phyloP scores from a whole-genome alignment of 2,329 filamentous ascomycete genomes.

The Pseudogymnoascus pannorum region DNA sequence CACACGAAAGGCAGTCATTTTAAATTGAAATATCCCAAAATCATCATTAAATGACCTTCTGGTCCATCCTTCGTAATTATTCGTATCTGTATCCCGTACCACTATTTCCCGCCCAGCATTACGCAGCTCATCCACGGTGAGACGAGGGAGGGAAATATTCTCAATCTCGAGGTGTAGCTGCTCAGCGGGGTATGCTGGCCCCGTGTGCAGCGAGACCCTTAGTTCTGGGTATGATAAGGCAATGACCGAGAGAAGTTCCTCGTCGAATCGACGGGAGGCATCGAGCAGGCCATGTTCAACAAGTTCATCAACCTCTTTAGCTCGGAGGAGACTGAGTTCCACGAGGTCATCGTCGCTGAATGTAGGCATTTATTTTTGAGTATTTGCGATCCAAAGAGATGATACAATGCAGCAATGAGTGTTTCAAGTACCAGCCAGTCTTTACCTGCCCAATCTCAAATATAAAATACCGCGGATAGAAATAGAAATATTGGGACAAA shows the following conservation, averaged over 20 bases:
- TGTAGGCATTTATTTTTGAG: background rate
- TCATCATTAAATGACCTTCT: constrained; percentile 11
- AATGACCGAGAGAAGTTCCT: constrained; percentile 9
- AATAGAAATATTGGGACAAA: background rate
- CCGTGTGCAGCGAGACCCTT: constrained; percentile 17
- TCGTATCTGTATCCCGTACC: constrained; percentile 10
- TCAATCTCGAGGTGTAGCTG: constrained; percentile 17
- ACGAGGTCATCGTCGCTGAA: constrained; percentile 19
- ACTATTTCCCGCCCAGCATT: constrained; percentile 14
- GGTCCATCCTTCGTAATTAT: constrained; percentile 11
- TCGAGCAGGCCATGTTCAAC: constrained; percentile 12
- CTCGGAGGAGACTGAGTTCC: constrained; percentile 17
- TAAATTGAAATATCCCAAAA: constrained; percentile 13
- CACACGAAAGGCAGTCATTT: constrained; percentile 14
- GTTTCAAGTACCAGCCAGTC: background rate
- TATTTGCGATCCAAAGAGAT: background rate
- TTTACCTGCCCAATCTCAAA: background rate
- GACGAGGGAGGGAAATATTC: constrained; percentile 16
- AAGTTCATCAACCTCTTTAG: constrained; percentile 17
- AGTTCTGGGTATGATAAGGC: constrained; percentile 17
- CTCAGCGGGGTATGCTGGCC: constrained; percentile 17
- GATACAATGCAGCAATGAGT: background rate
- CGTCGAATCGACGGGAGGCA: constrained; percentile 13
- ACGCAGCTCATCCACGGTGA: constrained; percentile 15
- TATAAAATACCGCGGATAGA: background rate